These are phyloP conservation scores for Chionographis japonica DNA, from an alignment of 106 monocot species.

Conservation along the genomic window DNA sequence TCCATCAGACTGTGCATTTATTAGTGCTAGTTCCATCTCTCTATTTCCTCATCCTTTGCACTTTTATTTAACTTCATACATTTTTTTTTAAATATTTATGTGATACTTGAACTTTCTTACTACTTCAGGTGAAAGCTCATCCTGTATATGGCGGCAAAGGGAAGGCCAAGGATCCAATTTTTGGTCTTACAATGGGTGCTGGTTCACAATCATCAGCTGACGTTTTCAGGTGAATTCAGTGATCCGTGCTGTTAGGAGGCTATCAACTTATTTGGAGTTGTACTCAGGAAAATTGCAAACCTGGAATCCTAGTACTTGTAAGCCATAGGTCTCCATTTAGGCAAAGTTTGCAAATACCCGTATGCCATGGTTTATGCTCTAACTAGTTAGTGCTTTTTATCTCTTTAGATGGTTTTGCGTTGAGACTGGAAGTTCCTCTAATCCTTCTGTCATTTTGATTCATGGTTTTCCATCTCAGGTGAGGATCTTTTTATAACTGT, in stretches of 20 bases:
- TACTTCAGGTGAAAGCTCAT: conserved; percentile 79
- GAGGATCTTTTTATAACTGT: not conserved
- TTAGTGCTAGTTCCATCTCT: not conserved
- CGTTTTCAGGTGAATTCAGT: conserved; percentile 78
- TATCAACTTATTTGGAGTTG: conserved; percentile 32
- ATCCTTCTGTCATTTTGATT: conserved; percentile 53
- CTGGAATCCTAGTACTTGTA: conserved; percentile 32
- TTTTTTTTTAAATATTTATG: too few species aligned
- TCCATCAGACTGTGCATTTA: not conserved
- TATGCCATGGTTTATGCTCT: not conserved
- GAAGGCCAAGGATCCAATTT: conserved; percentile 94
- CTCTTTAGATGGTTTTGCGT: conserved; percentile 86
- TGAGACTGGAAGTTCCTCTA: conserved; percentile 63
- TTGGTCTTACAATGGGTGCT: conserved; percentile 90
- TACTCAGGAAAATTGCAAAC: conserved; percentile 13
- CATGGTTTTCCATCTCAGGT: conserved; percentile 99
- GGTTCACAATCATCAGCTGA: conserved; percentile 68
- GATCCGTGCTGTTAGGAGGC: conserved; percentile 8
- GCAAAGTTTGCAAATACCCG: conserved; percentile 9
- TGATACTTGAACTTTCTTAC: not conserved
- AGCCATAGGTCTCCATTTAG: conserved; percentile 7
- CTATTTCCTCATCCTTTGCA: not conserved
- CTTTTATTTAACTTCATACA: too few species aligned
- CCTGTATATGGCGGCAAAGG: conserved; percentile 60
- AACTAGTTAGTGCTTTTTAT: not conserved